Conservation (phyloP, 768 basidiomycete species). For the Serendipita indica region DNA sequence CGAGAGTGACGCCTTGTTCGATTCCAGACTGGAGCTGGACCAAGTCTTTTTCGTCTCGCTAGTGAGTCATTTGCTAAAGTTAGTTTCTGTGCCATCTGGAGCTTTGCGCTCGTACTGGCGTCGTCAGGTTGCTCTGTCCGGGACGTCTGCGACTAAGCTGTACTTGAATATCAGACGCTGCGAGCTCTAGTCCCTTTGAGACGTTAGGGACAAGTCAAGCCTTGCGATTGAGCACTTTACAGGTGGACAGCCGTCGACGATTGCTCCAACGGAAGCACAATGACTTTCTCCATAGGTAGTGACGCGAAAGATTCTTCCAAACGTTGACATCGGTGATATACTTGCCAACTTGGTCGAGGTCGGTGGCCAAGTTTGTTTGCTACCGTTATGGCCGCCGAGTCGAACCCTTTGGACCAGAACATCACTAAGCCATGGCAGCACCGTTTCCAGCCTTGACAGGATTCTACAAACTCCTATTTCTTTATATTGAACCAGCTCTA, state of each 20-base stretch:
- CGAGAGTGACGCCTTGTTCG: constrained; percentile 88
- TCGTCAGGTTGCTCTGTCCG: constrained; percentile 92
- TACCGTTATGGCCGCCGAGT: not conserved
- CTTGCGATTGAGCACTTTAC: constrained; percentile 32
- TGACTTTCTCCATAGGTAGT: constrained; percentile 98
- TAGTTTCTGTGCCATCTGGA: not conserved
- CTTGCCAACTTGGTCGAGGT: not conserved
- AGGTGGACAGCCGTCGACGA: constrained; percentile 94
- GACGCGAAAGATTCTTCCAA: constrained; percentile 80
- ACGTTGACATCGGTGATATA: constrained; percentile 68
- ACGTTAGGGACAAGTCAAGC: constrained; percentile 4
- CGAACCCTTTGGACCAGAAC: not conserved
- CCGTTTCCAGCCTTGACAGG: constrained; percentile 45
- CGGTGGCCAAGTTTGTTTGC: constrained; percentile 2
- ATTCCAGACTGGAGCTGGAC: constrained; percentile 88
- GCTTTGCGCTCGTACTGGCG: constrained; percentile 41
- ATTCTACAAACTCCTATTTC: constrained; percentile 45
- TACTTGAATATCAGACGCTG: constrained; percentile 70
- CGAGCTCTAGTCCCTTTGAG: constrained; percentile 62
- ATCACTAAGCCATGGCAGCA: not conserved
- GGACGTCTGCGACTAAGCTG: constrained; percentile 86
- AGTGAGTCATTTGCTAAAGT: not conserved
- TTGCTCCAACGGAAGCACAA: constrained; percentile 91
- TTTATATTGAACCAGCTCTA: constrained; percentile 47
- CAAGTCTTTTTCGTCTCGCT: constrained; percentile 93